Evolutionary conservation across 1,139 yeast species (phyloP).

Genomic region (Lodderomyces oxycetoniae): DNA sequence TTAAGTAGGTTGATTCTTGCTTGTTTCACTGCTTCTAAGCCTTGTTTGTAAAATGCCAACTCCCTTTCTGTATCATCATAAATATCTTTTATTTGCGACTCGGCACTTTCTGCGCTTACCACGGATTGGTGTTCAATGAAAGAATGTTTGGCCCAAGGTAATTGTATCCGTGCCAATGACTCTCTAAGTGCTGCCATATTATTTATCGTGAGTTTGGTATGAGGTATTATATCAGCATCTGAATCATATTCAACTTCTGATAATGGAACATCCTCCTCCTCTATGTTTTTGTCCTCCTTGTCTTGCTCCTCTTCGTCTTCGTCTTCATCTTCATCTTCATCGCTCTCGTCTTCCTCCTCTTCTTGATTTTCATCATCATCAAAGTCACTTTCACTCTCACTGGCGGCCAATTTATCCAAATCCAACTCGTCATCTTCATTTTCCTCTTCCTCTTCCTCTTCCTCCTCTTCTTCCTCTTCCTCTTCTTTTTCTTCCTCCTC

Average conservation of each 20-base stretch:
- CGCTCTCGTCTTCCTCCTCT: slow-evolving; percentile 37
- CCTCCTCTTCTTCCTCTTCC: slow-evolving; percentile 21
- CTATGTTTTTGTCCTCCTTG: slow-evolving; percentile 39
- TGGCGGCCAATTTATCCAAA: slow-evolving; percentile 54
- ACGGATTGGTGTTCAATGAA: slow-evolving; percentile 83
- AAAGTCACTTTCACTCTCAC: slow-evolving; percentile 38
- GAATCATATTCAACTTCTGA: slow-evolving; percentile 80
- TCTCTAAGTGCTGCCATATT: slow-evolving; percentile 68
- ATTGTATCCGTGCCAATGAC: slow-evolving; percentile 59
- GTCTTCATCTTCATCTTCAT: slow-evolving; percentile 41
- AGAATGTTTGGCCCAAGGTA: slow-evolving; percentile 67
- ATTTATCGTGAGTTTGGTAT: slow-evolving; percentile 79
- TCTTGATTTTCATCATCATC: slow-evolving; percentile 25
- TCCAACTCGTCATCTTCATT: slow-evolving; percentile 35
- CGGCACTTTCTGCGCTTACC: slow-evolving; percentile 56
- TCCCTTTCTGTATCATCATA: slow-evolving; percentile 88
- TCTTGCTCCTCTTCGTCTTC: slow-evolving; percentile 44
- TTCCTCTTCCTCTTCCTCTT: slow-evolving; percentile 23
- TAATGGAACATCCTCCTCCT: slow-evolving; percentile 63
- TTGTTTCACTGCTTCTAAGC: slow-evolving; percentile 73
- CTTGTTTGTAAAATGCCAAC: slow-evolving; percentile 79
- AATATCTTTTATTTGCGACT: slow-evolving; percentile 72
- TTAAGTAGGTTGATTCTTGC: slow-evolving; percentile 64
- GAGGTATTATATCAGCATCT: slow-evolving; percentile 86
- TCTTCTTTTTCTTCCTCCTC: slow-evolving; percentile 17